Conservation (phyloP, 176 grass and related monocot species). For the Avena sativa region DNA sequence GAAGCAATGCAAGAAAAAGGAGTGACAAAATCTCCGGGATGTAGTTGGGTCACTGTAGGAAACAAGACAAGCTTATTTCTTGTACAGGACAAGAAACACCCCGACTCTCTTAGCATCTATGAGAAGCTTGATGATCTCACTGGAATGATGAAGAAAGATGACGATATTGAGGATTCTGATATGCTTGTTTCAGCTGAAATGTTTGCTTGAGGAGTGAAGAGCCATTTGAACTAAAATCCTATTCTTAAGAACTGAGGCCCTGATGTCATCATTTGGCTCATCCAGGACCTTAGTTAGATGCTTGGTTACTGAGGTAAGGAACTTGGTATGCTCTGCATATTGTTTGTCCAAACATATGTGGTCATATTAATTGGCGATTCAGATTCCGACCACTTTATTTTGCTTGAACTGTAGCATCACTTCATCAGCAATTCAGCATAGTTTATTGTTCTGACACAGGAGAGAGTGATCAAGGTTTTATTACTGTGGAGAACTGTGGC, state of each 20-base stretch:
- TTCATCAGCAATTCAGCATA: background rate
- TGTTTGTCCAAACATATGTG: slow-evolving; percentile 8
- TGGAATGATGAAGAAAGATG: slow-evolving; percentile 58
- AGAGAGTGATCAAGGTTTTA: slow-evolving; percentile 56
- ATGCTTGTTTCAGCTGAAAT: slow-evolving; percentile 32
- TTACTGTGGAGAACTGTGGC: slow-evolving; percentile 74
- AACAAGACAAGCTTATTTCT: slow-evolving; percentile 61
- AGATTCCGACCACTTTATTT: slow-evolving; percentile 19
- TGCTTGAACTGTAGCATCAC: background rate
- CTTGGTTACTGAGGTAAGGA: slow-evolving; percentile 22
- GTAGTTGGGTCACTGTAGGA: slow-evolving; percentile 72
- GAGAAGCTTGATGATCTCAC: slow-evolving; percentile 55
- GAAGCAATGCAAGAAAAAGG: slow-evolving; percentile 70
- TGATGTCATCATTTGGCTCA: slow-evolving; percentile 20
- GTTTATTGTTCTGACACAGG: slow-evolving; percentile 46
- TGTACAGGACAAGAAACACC: slow-evolving; percentile 67
- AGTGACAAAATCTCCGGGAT: slow-evolving; percentile 66
- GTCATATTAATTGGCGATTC: background rate
- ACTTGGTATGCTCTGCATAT: slow-evolving; percentile 14
- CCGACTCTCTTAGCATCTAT: slow-evolving; percentile 47
- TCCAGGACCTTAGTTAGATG: background rate
- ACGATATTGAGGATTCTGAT: slow-evolving; percentile 39
- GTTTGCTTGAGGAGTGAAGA: slow-evolving; percentile 32
- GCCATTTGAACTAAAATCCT: background rate
- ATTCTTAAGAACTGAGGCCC: slow-evolving; percentile 16